These are phyloP conservation scores for Tetrapyrgos nigripes DNA, from an alignment of 1,284 basidiomycete species.

Conservation along the genomic window DNA sequence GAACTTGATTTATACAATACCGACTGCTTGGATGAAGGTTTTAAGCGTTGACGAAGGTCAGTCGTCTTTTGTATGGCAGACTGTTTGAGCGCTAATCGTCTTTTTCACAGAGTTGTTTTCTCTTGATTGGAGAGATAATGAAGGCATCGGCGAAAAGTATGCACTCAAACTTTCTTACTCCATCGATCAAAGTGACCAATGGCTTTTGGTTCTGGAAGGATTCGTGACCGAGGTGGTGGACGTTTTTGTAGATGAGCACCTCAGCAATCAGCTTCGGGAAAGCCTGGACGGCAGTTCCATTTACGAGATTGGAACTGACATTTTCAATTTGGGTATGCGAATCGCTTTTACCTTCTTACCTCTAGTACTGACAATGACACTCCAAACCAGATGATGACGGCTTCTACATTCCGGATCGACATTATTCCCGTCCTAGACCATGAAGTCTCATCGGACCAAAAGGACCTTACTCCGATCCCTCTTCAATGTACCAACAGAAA, in stretches of 20 bases:
- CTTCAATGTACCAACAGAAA: conserved; percentile 37
- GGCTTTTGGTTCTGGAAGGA: conserved; percentile 34
- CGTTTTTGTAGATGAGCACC: conserved; percentile 14
- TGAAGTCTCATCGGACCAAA: conserved; percentile 47
- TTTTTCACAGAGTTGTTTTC: conserved; percentile 29
- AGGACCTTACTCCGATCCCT: conserved; percentile 41
- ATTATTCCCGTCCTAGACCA: conserved; percentile 35
- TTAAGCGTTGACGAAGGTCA: conserved; percentile 36
- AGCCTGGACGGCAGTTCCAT: background rate
- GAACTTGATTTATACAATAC: conserved; percentile 37
- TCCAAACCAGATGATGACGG: background rate
- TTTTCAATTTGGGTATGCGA: no score
- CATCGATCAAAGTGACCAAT: conserved; percentile 41
- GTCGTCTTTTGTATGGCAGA: background rate
- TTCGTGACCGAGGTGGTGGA: conserved; percentile 33
- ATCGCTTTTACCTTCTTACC: background rate
- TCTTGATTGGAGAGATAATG: conserved; percentile 35
- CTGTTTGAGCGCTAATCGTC: background rate
- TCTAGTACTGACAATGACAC: background rate
- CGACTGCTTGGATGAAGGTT: conserved; percentile 28
- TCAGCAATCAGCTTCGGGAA: background rate
- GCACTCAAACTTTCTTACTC: conserved; percentile 32
- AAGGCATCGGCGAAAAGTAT: conserved; percentile 21
- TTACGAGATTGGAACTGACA: background rate
- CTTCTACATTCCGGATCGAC: conserved; percentile 20